Percentiles rank a stretch among this genome's conserved stretches.
phyloP scores from a whole-genome alignment of 495 filamentous ascomycete species.

The Penicillium steckii region DNA sequence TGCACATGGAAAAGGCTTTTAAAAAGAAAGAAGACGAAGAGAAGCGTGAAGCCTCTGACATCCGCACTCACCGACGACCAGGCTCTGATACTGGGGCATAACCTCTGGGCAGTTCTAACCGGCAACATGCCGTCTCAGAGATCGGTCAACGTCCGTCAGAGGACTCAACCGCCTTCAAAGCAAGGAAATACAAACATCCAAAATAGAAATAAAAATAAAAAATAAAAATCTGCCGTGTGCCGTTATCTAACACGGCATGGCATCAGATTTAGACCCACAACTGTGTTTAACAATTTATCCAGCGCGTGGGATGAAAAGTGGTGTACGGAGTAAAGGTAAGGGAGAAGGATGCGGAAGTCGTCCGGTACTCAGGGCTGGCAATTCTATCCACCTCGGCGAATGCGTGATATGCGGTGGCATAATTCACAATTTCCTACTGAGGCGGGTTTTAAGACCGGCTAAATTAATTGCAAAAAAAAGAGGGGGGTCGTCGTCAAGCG shows the following conservation, averaged over 20 bases:
- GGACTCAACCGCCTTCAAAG: background rate
- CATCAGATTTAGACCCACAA: slow-evolving; percentile 11
- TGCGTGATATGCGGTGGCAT: background rate
- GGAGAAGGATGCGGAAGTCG: slow-evolving; percentile 16
- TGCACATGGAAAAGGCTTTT: background rate
- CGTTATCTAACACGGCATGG: slow-evolving; percentile 1
- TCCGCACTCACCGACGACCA: slow-evolving; percentile 21
- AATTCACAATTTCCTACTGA: background rate
- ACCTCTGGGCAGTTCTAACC: slow-evolving; percentile 10
- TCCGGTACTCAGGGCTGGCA: slow-evolving; percentile 12
- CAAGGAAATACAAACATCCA: slow-evolving; percentile 10
- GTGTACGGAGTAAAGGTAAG: background rate
- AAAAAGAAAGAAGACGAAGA: background rate
- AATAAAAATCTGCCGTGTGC: slow-evolving; percentile 14
- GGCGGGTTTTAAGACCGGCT: background rate
- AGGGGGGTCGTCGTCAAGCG: slow-evolving; percentile 10
- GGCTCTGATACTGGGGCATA: slow-evolving; percentile 10
- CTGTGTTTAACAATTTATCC: background rate
- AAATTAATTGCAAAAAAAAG: background rate
- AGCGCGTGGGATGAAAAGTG: background rate
- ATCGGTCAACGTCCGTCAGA: slow-evolving; percentile 20
- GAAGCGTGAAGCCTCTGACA: background rate
- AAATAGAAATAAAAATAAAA: background rate
- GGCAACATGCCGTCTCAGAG: slow-evolving; percentile 15
- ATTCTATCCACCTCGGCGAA: background rate